These are phyloP conservation scores for Oleoguttula mirabilis DNA, from an alignment of 495 filamentous ascomycete species.

Conservation along the genomic window DNA sequence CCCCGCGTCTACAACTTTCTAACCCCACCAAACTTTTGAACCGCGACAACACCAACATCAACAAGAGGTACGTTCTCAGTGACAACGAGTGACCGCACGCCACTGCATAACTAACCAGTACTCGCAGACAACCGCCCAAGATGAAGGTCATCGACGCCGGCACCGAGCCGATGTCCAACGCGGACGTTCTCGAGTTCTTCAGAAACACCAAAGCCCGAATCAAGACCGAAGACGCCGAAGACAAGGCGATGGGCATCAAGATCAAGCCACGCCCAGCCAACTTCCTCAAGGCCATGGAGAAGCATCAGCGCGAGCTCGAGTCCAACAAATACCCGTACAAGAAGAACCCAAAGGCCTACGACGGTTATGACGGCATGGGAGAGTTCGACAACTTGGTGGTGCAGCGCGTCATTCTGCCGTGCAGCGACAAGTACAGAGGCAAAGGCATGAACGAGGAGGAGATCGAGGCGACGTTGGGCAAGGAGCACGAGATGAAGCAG, in stretches of 20 bases:
- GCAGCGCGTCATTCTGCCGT: conserved; percentile 3
- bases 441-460: conserved; percentile 1
- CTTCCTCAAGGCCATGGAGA: conserved; percentile 9
- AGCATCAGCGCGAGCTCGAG: conserved; percentile 15
- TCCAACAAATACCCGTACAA: conserved; percentile 14
- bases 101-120: no score
- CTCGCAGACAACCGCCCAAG: no score
- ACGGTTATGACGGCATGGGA: neutral
- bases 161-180: conserved; percentile 11
- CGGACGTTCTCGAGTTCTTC: conserved; percentile 16
- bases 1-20: no score
- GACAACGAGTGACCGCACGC: no score
- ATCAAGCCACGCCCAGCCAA: conserved; percentile 6
- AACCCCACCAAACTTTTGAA: no score
- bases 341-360: conserved; percentile 12
- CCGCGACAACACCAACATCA: no score
- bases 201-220: conserved; percentile 3
- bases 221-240: conserved; percentile 10
- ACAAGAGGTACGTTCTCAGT: no score
- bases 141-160: conserved; percentile 16
- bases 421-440: conserved; percentile 8
- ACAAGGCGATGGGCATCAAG: conserved; percentile 1
- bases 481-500: conserved; percentile 16
- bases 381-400: neutral
- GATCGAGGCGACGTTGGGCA: conserved; percentile 3